Evolutionary conservation across 2,329 filamentous ascomycete species (phyloP).

Genomic region (Cladosporium sp.): DNA sequence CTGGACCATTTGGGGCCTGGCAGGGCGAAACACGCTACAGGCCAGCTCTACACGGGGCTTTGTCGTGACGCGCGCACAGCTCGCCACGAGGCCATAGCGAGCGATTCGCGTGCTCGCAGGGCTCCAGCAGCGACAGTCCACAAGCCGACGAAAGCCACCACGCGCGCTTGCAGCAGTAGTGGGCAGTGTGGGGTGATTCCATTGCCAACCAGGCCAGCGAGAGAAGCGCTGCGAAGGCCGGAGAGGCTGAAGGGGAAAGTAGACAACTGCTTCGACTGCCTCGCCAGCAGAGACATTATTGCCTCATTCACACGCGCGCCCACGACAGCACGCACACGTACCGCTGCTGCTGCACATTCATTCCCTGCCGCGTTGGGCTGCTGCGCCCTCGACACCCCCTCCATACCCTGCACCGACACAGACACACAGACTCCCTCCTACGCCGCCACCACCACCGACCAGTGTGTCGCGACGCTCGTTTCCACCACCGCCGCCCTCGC

Average conservation of each 20-base stretch:
- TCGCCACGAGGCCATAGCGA: neutral
- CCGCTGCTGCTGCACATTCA: neutral
- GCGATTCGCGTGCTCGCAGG: neutral
- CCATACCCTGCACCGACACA: too few relatives aligned
- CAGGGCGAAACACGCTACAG: neutral
- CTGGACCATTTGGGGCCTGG: neutral
- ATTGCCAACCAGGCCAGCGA: neutral
- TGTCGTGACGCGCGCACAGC: neutral
- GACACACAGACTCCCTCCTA: too few relatives aligned
- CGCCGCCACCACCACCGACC: neutral
- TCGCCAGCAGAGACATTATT: neutral
- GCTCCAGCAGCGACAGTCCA: neutral
- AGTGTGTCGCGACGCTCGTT: neutral
- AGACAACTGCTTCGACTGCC: neutral
- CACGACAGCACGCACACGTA: neutral
- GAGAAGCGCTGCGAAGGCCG: neutral
- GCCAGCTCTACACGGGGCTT: neutral
- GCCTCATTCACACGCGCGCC: neutral
- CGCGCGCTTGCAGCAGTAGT: neutral
- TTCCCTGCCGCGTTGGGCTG: neutral
- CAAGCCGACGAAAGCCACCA: neutral
- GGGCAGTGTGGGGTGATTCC: neutral
- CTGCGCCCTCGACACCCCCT: neutral
- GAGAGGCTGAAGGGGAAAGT: neutral
- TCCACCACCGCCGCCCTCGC: too few relatives aligned